Evolutionary conservation across 2,329 filamentous ascomycete genomes (phyloP).

Genomic region (Pseudogymnoascus sp.): DNA sequence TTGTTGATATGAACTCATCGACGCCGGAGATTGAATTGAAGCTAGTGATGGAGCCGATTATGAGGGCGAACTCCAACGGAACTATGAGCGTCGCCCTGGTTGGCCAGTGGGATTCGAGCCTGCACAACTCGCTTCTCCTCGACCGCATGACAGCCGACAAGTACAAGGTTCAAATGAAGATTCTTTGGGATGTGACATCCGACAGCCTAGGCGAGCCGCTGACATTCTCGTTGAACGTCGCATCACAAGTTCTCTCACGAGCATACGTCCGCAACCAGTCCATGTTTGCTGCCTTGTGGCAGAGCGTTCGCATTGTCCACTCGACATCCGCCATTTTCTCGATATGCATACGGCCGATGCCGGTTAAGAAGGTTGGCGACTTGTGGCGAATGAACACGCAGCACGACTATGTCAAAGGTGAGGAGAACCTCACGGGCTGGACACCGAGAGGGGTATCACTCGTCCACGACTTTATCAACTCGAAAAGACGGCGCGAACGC

Average conservation of each 20-base stretch:
- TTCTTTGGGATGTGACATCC: slow-evolving; percentile 80
- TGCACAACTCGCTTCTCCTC: slow-evolving; percentile 86
- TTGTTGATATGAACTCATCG: slow-evolving; percentile 64
- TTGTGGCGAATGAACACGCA: slow-evolving; percentile 94
- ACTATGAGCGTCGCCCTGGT: slow-evolving; percentile 76
- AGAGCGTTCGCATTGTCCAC: slow-evolving; percentile 74
- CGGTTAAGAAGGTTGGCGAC: slow-evolving; percentile 84
- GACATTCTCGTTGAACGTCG: slow-evolving; percentile 72
- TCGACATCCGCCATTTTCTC: slow-evolving; percentile 83
- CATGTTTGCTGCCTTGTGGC: slow-evolving; percentile 81
- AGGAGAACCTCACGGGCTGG: slow-evolving; percentile 80
- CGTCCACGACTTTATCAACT: slow-evolving; percentile 74
- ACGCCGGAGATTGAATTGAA: slow-evolving; percentile 69
- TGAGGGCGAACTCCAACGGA: slow-evolving; percentile 81
- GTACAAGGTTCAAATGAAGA: slow-evolving; percentile 77
- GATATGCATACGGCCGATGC: slow-evolving; percentile 73
- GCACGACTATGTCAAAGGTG: slow-evolving; percentile 91
- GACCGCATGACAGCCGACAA: slow-evolving; percentile 89
- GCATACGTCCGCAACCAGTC: slow-evolving; percentile 78
- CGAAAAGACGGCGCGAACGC: slow-evolving; percentile 64
- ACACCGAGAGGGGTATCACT: slow-evolving; percentile 81
- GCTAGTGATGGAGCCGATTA: slow-evolving; percentile 65
- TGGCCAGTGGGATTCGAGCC: slow-evolving; percentile 95
- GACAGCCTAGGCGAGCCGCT: slow-evolving; percentile 80
- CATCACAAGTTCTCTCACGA: slow-evolving; percentile 74